Base-by-base conservation (phyloP, 805 yeast species). In the Sugiyamaella qingdaonensis region DNA sequence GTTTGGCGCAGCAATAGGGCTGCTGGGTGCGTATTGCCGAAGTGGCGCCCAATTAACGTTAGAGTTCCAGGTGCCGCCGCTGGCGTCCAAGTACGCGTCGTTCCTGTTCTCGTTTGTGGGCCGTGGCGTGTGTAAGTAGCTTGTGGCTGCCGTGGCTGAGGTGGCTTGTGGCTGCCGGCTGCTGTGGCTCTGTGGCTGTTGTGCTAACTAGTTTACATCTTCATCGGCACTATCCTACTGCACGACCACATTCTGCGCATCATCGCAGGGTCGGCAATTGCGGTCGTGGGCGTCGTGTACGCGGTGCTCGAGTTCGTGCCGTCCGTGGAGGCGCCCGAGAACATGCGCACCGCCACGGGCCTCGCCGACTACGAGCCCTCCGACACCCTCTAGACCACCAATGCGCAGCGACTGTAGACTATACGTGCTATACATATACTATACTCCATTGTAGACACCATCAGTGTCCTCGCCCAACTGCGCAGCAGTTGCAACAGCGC, bases 251-350 rank as follows among this genome's bases (percentile, higher is more conserved):
- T 77, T 33, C 69, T 86, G 56, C 77, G 89, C 58, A 63, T 79
- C 36, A 65, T 87, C 42, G 72, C 80, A n/a, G 84, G 85, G 1
- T 57, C 84, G 9, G 48, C 86, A 11, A 72, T 87, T n/a, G 76
- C 80, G 37, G 39, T 80, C 4, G 68, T 82, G 21, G 96, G 96
- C 29, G 64, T 80, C 19, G 78, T 69, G 2, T 88, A 75, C 68
- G 65, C 77, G 47, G 79, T 70, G 0, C 75, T 88, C 62, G 94
- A 88, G 68, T 84, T 85, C 48, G 68, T 86, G 27, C 89, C 91
- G 16, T 79, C 86, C 55, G 73, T 88, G 41, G 84, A 86, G 50
- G 85, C 90, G 29, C 97, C 96, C 16, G 86, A 80, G 53, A 88
- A 85, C 70, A 88, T 89, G 87, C 36, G 82, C 74, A 29, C 51